A percentile compares a stretch with the other conserved stretches of the same genome.
phyloP scores from a whole-genome alignment of 208 protist species.

The Chromosphaera perkinsii region DNA sequence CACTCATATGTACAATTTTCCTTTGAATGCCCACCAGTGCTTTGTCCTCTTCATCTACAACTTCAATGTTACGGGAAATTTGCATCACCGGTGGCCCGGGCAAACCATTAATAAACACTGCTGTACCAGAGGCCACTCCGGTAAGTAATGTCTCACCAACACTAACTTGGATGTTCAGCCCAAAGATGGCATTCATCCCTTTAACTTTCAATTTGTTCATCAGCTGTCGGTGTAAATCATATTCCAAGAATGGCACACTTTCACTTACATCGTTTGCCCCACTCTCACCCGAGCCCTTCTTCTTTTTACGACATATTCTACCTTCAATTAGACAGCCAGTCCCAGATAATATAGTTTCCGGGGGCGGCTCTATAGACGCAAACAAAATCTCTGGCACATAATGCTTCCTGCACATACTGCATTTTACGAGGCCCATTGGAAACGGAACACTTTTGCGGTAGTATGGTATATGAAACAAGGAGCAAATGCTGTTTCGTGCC shows the following conservation, averaged over 20 bases:
- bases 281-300: slow-evolving; percentile 23
- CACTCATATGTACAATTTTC: not conserved
- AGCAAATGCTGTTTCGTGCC: no score
- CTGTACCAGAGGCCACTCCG: slow-evolving; percentile 23
- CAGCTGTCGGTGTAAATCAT: slow-evolving; percentile 44
- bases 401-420: slow-evolving; percentile 21
- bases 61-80: slow-evolving; percentile 13
- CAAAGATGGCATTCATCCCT: slow-evolving; percentile 27
- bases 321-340: slow-evolving; percentile 29
- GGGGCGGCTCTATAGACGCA: slow-evolving; percentile 23
- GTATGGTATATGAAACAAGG: no score
- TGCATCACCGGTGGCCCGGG: slow-evolving; percentile 20
- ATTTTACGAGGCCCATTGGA: slow-evolving; percentile 8
- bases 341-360: not conserved
- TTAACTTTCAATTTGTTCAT: slow-evolving; percentile 32
- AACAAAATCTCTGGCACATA: slow-evolving; percentile 42
- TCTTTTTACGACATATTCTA: slow-evolving; percentile 36
- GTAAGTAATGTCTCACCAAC: slow-evolving; percentile 33
- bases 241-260: slow-evolving; percentile 41
- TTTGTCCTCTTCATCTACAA: slow-evolving; percentile 10
- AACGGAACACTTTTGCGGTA: no score
- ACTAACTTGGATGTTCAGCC: slow-evolving; percentile 11
- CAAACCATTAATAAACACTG: slow-evolving; percentile 12
- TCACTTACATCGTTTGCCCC: slow-evolving; percentile 36
- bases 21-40: not conserved